phyloP scores from a whole-genome alignment of 495 filamentous ascomycete species.

The Glutinoglossum americanum region DNA sequence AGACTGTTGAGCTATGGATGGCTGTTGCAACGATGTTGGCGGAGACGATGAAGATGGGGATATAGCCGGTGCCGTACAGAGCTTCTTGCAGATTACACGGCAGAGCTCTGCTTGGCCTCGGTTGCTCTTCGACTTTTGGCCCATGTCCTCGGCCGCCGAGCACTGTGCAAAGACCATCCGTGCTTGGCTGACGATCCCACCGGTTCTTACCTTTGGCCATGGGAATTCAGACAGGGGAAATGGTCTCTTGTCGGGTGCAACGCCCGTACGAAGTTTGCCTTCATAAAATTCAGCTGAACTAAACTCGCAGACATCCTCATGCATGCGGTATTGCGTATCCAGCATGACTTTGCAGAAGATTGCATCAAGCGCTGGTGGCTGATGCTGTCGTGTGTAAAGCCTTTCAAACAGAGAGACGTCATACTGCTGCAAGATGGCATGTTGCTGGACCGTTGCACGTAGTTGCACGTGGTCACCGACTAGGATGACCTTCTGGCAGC shows the following conservation, averaged over 20 bases:
- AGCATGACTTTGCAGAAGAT: conserved; percentile 23
- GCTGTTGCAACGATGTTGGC: too few species aligned
- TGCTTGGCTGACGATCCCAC: too few species aligned
- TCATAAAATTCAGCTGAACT: conserved; percentile 28
- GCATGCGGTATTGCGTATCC: conserved; percentile 34
- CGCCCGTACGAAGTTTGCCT: conserved; percentile 20
- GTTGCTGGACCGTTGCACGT: conserved; percentile 23
- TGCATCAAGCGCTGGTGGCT: neutral
- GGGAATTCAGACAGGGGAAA: conserved; percentile 15
- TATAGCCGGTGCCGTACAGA: neutral
- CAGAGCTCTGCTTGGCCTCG: conserved; percentile 20
- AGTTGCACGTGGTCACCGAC: conserved; percentile 34
- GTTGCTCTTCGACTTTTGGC: conserved; percentile 24
- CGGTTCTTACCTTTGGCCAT: too few species aligned
- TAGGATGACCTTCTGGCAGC: conserved; percentile 24
- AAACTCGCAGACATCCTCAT: conserved; percentile 22
- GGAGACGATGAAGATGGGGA: conserved; percentile 6
- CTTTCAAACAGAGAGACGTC: conserved; percentile 30
- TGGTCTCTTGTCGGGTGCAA: conserved; percentile 10
- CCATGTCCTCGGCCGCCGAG: conserved; percentile 19
- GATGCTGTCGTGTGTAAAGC: conserved; percentile 14
- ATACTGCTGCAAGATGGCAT: conserved; percentile 18
- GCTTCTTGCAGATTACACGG: conserved; percentile 13
- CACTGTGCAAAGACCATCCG: conserved; percentile 24
- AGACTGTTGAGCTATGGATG: too few species aligned